These are phyloP conservation scores for Aphanomyces cochlioides DNA, from an alignment of 352 stramenopile genomes.

Conservation along the genomic window DNA sequence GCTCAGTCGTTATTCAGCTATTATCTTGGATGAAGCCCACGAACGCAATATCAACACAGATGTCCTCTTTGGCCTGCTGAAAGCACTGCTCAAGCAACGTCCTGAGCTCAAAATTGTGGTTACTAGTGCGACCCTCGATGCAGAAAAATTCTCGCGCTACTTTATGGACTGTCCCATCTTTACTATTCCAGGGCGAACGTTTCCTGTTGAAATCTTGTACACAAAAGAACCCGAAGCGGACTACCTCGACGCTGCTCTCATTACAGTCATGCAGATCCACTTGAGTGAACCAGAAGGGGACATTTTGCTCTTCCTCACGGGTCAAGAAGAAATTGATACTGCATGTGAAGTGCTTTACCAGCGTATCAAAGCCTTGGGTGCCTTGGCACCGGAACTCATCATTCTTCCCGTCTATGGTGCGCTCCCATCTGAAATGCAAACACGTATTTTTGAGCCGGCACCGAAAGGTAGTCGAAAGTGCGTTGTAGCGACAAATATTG, in stretches of 20 bases:
- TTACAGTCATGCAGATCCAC: constrained; percentile 99
- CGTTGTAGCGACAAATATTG: constrained; percentile 99
- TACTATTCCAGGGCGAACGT: constrained; percentile 97
- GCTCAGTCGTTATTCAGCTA: constrained; percentile 90
- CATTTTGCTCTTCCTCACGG: constrained; percentile 98
- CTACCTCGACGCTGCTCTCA: constrained; percentile 96
- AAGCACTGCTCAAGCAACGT: constrained; percentile 78
- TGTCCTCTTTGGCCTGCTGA: constrained; percentile 96
- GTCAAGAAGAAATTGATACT: constrained; percentile 99
- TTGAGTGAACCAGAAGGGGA: constrained; percentile 96
- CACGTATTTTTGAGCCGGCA: constrained; percentile 97
- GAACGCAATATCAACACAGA: constrained; percentile 98
- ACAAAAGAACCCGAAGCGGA: constrained; percentile 98
- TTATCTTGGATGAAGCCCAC: constrained; percentile 99
- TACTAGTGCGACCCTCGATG: constrained; percentile 94
- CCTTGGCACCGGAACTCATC: constrained; percentile 95
- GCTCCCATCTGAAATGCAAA: constrained; percentile 98
- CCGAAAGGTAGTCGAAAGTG: constrained; percentile 95
- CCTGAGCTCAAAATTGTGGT: constrained; percentile 90
- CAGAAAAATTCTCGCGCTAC: constrained; percentile 97
- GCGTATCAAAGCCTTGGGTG: constrained; percentile 95
- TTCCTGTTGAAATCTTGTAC: constrained; percentile 98
- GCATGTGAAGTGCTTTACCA: constrained; percentile 97
- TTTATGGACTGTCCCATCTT: constrained; percentile 99
- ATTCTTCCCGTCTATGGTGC: constrained; percentile 98